Evolutionary conservation across 805 yeast species (phyloP), one percentile per base, ranked within the genome.

Genomic region (Candida tibetensis): DNA sequence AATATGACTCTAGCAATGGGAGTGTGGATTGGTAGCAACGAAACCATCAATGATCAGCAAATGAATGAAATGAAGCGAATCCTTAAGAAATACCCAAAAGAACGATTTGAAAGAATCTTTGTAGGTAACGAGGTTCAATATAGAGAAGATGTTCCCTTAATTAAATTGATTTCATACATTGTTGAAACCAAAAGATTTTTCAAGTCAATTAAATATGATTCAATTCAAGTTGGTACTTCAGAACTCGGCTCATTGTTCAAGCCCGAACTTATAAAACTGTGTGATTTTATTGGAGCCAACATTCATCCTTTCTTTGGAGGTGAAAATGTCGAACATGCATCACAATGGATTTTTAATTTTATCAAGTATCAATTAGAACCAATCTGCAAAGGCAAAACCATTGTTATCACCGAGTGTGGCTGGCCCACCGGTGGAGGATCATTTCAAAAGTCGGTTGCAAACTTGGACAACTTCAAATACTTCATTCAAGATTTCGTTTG

Each of bases 271-370:
- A 49, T 76, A 21, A 48, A 55, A 25, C 60, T 52, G 2, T 71
- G 78, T 46, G 87, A 82, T 48, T 57, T 81, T 8, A 53, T 77
- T 22, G 88, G 86, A 0, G 77, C 80, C 6, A 81, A 80, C 49
- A 62, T 79, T 4, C 85, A 81, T 57, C 88, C 89, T 2, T 82
- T 82, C 43, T 79, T 81, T 54, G 75, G 79, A 1, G 89, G 89
- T 0, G 71, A 69, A 0, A 38, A 45, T 1, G 82, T 74, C 1
- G 45, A 60, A 7, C 49, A 55, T 2, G 79, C 85, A 0, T 58
- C 76, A 0, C 51, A 61, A 8, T 81, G 88, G 87, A 67, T 76
- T 0, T 55, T 64, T 25, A 73, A 74, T 33, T 79, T 66, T 45
- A 42, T 76, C 23, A 51, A 69, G 33, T 56, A 64, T 18, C 75